Base-by-base conservation (phyloP, 2,329 filamentous ascomycete genomes). In the Aplosporella prunicola region DNA sequence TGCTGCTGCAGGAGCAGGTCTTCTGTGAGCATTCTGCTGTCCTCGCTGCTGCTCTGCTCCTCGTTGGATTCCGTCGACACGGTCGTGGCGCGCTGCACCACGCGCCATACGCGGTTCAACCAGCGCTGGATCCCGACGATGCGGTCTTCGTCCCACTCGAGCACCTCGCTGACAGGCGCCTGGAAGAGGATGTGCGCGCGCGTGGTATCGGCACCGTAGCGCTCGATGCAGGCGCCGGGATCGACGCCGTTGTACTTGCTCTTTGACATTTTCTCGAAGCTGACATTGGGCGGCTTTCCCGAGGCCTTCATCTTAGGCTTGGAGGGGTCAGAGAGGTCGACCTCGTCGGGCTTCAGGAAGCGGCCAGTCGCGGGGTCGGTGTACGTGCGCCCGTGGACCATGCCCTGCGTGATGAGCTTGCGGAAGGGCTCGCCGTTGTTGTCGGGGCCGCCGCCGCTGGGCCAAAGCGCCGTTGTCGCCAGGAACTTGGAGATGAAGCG, bases 181-280 rank as follows among this genome's bases (percentile, higher is more conserved):
- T 88, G 82, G 64, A 94, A 93, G 5, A 94, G 70, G 54, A 94
- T 83, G 55, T 94, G 87, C 4, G 85, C 85, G 39, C 87, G 71
- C 2, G 83, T 87, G 5, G 83, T 79, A 56, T 94, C 87, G 2
- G 86, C 83, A 15, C 87, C 87, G 49, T 91, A 80, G 47, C 74
- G 76, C 6, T 69, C 63, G 40, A 91, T 84, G 45, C 81, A 82
- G 0, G 65, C 67, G 0, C 74, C 77, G 0, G 87, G 87, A 52
- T 93, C 85, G 5, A 93, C 84, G 17, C 87, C 87, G 52, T 94
- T 94, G 63, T 91, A 71, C 59, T 94, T 94, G 51, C 84, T 93
- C 62, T 94, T 94, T 25, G 83, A 91, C 87, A 94, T 94, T 56
- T 94, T 94, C 57, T 93, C 86, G 49, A 74, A 93, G 1, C 75